A percentile compares a stretch with the other conserved stretches of the same genome.
These are phyloP conservation scores for Trichoderma brevicompactum DNA, from an alignment of 2,329 filamentous ascomycete genomes.

Conservation along the genomic window DNA sequence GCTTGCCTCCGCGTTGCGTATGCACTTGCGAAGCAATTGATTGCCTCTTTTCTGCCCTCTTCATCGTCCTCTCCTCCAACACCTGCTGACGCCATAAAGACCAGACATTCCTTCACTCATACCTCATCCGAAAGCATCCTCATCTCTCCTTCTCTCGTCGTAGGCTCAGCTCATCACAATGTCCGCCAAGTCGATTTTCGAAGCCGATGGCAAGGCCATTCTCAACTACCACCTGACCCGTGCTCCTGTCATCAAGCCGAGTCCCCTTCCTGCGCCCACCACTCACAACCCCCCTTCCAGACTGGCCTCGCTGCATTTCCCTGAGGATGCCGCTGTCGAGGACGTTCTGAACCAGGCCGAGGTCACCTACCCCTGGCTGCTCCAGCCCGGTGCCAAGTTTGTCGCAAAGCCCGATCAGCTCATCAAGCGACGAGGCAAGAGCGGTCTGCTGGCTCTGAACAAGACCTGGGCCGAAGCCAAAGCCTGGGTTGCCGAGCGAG, in stretches of 20 bases:
- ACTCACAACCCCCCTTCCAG: constrained; percentile 93
- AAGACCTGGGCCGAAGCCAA: constrained; percentile 95
- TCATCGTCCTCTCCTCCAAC: constrained; percentile 9
- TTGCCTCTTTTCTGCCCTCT: not conserved
- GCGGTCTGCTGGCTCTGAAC: constrained; percentile 92
- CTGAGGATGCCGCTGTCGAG: constrained; percentile 81
- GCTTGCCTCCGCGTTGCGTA: not conserved
- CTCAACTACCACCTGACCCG: constrained; percentile 99
- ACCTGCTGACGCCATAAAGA: constrained; percentile 29
- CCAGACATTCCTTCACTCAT: constrained; percentile 18
- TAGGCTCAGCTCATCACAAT: constrained; percentile 45
- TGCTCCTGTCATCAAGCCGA: constrained; percentile 96
- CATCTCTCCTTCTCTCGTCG: constrained; percentile 32
- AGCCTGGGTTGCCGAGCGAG: constrained; percentile 90
- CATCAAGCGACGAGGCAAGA: constrained; percentile 99
- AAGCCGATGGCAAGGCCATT: constrained; percentile 99
- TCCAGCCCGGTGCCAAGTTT: constrained; percentile 82
- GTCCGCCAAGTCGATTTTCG: constrained; percentile 87
- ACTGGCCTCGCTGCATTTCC: constrained; percentile 91
- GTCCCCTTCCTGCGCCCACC: constrained; percentile 79
- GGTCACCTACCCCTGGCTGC: constrained; percentile 94
- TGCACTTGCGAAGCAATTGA: constrained; percentile 20
- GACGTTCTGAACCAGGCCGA: constrained; percentile 93
- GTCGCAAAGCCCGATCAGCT: constrained; percentile 99
- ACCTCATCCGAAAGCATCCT: not conserved